Base-by-base conservation (phyloP, 768 basidiomycete species). In the Mycena pura region DNA sequence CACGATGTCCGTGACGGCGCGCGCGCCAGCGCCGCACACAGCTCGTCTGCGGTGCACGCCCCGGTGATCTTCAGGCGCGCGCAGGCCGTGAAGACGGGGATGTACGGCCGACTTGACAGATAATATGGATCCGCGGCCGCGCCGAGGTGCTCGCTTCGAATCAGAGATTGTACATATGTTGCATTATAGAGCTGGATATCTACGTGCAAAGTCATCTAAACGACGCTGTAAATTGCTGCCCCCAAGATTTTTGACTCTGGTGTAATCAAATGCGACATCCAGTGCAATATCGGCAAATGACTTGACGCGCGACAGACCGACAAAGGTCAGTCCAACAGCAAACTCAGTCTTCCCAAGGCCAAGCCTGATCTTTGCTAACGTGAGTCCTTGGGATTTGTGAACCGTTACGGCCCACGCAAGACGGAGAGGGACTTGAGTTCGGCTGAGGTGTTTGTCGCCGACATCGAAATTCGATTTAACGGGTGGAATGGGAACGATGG, bases 381-480 rank as follows among this genome's bases (percentile, higher is more conserved):
- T 91, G 69, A 90, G 87, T 2, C 89, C 90, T 67, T 91, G 90
- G 52, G 83, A 84, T 72, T 91, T 91, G 73, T 91, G 89, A 50
- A 91, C 89, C 1, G 84, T 84, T 79, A 89, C 87, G 0, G 88
- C 88, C 88, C 88, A 90, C 0, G 89, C 85, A 0, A 90, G 80
- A 32, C 86, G 83, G 1, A 91, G 68, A 0, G 86, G 85, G 1
- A 87, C 57, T 82, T 86, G 60, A 5, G 57, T 59, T 3, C 59
- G 60, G 5, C 46, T 24, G 11, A 39, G 27, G 7, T 31, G 13
- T 36, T 62, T 64, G 21, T 50, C 62, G 7, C 52, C 49, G 13
- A 19, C 5, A 6, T 69, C 62, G 28, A 66, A 69, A 22, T 38
- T 40, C 3, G 32, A 24, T 34, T 67, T 69, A 39, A 60, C 38